These are phyloP conservation scores for Fragaria iinumae DNA, from an alignment of 306 rosid genomes.

Conservation along the genomic window DNA sequence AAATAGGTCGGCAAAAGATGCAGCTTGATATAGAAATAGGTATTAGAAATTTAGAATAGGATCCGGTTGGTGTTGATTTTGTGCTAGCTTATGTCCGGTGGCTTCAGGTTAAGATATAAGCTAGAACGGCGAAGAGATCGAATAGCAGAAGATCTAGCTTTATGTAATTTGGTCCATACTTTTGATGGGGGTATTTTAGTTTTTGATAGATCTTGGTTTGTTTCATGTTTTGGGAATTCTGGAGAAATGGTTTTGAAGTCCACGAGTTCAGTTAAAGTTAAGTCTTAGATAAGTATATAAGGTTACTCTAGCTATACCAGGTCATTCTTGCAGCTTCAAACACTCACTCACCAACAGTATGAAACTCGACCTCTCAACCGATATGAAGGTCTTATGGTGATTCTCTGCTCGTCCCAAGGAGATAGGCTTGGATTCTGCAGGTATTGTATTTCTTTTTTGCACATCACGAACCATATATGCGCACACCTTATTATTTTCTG, in stretches of 20 bases:
- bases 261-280: background rate
- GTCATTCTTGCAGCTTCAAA: constrained; percentile 95
- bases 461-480: background rate
- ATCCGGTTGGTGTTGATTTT: background rate
- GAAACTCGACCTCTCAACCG: constrained; percentile 1
- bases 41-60: background rate
- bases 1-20: background rate
- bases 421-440: constrained; percentile 11
- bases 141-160: background rate
- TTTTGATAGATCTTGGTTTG: constrained; percentile 15
- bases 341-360: constrained; percentile 74
- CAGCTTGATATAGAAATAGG: background rate
- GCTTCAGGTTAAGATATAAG: background rate
- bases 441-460: constrained; percentile 8
- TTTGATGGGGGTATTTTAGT: background rate
- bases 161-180: background rate
- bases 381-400: background rate
- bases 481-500: background rate
- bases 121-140: background rate
- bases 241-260: background rate
- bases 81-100: background rate
- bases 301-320: constrained; percentile 46
- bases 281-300: constrained; percentile 6
- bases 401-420: background rate
- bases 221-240: background rate